Conservation (phyloP, 371 early-diverging fungal species). For the Phascolomyces articulosus region DNA sequence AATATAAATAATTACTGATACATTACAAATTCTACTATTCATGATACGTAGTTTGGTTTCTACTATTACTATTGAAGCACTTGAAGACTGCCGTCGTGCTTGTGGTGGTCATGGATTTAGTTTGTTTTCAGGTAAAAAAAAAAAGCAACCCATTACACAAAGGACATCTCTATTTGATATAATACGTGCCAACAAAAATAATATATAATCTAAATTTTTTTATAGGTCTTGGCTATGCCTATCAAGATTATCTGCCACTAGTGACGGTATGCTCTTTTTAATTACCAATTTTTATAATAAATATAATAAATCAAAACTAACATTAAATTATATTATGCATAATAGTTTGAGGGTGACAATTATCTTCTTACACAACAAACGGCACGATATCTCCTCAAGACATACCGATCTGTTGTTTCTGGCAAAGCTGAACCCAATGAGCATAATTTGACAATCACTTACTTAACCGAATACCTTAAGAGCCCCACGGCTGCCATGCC, state of each 20-base stretch:
- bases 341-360: constrained; percentile 77
- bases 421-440: constrained; percentile 54
- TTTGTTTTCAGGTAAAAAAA: constrained; percentile 74
- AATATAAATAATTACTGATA: too few relatives aligned
- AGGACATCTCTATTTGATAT: too few relatives aligned
- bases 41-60: too few relatives aligned
- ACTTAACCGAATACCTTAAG: constrained; percentile 53
- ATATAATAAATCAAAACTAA: not conserved
- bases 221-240: constrained; percentile 77
- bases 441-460: constrained; percentile 55
- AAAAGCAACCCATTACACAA: too few relatives aligned
- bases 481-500: constrained; percentile 57
- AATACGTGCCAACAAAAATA: too few relatives aligned
- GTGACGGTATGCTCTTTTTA: constrained; percentile 60
- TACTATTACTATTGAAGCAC: constrained; percentile 68
- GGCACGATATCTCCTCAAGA: constrained; percentile 68
- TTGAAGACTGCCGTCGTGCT: constrained; percentile 76
- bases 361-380: constrained; percentile 77
- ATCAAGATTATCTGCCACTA: constrained; percentile 61
- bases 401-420: constrained; percentile 50
- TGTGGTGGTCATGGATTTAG: constrained; percentile 89
- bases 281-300: too few relatives aligned
- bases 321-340: not conserved
- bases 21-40: too few relatives aligned
- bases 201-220: constrained; percentile 57